phyloP scores from a whole-genome alignment of 73 alveolate genomes.

The Tetrahymena elliotti region DNA sequence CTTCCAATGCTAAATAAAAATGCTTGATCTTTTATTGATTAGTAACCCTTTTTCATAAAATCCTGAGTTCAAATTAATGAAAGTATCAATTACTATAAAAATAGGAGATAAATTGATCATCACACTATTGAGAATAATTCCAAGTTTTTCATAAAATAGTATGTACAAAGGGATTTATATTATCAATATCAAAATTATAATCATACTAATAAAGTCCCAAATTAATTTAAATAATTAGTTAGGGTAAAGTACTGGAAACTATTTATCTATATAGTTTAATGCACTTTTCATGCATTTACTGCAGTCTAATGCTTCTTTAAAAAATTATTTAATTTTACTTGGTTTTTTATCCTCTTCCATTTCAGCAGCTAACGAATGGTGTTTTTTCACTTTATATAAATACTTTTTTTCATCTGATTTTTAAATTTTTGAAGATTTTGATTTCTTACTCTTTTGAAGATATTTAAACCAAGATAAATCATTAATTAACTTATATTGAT shows the following conservation, averaged over 20 bases:
- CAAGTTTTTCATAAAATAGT: background rate
- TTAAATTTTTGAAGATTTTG: background rate
- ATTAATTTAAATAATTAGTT: background rate
- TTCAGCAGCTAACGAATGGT: background rate
- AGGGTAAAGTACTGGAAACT: background rate
- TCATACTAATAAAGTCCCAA: background rate
- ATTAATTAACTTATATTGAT: background rate
- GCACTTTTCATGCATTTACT: background rate
- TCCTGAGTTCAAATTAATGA: background rate
- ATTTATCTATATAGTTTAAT: background rate
- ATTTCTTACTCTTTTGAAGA: no score
- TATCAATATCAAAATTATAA: background rate
- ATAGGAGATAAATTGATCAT: background rate
- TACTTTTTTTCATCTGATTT: background rate
- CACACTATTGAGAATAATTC: background rate
- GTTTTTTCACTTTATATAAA: background rate
- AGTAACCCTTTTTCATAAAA: background rate
- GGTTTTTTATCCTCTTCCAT: background rate
- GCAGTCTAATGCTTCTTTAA: background rate
- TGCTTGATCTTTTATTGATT: background rate
- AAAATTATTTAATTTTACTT: background rate
- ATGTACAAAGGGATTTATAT: background rate
- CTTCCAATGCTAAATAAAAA: background rate
- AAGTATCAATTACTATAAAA: background rate
- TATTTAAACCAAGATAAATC: background rate